Conservation (phyloP, 306 rosid genomes). For the Acmispon strigosus region DNA sequence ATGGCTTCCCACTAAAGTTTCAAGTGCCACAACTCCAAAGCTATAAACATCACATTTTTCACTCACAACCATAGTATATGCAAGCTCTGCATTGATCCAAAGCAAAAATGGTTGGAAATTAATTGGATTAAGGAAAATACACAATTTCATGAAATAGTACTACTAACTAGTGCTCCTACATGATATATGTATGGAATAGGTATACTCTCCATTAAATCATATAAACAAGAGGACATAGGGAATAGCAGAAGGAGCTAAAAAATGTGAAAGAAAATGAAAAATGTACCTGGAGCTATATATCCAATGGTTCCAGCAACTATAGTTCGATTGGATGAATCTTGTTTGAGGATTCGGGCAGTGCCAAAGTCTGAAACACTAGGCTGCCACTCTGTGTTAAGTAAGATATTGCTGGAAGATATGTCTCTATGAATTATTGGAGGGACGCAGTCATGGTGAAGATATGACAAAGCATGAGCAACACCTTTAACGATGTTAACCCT, state of each 20-base stretch:
- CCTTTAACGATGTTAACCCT: constrained; percentile 11
- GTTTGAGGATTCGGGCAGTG: neutral
- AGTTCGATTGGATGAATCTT: constrained; percentile 9
- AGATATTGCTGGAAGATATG: neutral
- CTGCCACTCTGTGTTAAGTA: neutral
- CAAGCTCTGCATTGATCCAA: neutral
- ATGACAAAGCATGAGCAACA: constrained; percentile 11
- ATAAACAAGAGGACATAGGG: no score
- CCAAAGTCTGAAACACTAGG: constrained; percentile 8
- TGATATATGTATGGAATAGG: neutral
- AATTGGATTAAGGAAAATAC: neutral
- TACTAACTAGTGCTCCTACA: neutral
- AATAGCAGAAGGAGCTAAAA: neutral
- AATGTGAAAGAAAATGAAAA: no score
- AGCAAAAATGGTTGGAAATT: neutral
- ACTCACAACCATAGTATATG: neutral
- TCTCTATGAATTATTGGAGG: constrained; percentile 17
- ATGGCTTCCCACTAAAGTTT: constrained; percentile 13
- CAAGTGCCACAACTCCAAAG: constrained; percentile 19
- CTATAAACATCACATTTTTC: constrained; percentile 23
- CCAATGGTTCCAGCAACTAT: constrained; percentile 25
- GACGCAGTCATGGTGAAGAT: constrained; percentile 10
- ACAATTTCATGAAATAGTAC: neutral
- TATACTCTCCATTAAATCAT: neutral
- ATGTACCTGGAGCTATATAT: constrained; percentile 14